These are phyloP conservation scores for Spergularia azorica DNA, from an alignment of 179 eudicot genomes.

Conservation along the genomic window DNA sequence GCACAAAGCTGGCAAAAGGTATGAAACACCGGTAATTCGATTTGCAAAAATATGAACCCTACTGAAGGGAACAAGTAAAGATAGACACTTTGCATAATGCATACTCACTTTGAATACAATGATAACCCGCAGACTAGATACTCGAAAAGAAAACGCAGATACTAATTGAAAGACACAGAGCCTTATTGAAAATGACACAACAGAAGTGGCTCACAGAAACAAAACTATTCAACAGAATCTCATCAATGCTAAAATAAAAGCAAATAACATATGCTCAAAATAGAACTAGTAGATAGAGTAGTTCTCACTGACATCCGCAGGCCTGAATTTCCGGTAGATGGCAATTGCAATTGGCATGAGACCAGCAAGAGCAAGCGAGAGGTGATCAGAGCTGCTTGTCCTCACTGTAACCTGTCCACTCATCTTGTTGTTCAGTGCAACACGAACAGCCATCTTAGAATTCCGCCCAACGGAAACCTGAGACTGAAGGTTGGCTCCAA, in stretches of 20 bases:
- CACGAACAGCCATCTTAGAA: slow-evolving; percentile 79
- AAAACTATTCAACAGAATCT: slow-evolving; percentile 2
- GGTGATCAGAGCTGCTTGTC: slow-evolving; percentile 92
- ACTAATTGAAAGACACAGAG: slow-evolving; percentile 18
- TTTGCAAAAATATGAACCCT: background rate
- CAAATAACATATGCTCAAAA: slow-evolving; percentile 18
- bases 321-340: slow-evolving; percentile 65
- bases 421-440: slow-evolving; percentile 85
- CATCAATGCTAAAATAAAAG: slow-evolving; percentile 2
- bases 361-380: slow-evolving; percentile 68
- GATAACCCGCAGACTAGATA: slow-evolving; percentile 15
- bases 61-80: background rate
- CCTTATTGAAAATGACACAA: slow-evolving; percentile 28
- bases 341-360: slow-evolving; percentile 65
- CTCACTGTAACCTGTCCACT: slow-evolving; percentile 84
- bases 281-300: slow-evolving; percentile 62
- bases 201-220: slow-evolving; percentile 12
- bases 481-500: slow-evolving; percentile 74
- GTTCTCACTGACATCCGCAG: slow-evolving; percentile 54
- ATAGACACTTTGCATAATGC: too few relatives aligned
- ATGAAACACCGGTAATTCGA: background rate
- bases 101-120: slow-evolving; percentile 27
- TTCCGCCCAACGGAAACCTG: slow-evolving; percentile 76
- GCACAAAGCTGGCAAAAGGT: background rate
- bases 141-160: background rate